Base-by-base conservation (phyloP, 2,329 filamentous ascomycete species). In the Paraconiothyrium brasiliense region DNA sequence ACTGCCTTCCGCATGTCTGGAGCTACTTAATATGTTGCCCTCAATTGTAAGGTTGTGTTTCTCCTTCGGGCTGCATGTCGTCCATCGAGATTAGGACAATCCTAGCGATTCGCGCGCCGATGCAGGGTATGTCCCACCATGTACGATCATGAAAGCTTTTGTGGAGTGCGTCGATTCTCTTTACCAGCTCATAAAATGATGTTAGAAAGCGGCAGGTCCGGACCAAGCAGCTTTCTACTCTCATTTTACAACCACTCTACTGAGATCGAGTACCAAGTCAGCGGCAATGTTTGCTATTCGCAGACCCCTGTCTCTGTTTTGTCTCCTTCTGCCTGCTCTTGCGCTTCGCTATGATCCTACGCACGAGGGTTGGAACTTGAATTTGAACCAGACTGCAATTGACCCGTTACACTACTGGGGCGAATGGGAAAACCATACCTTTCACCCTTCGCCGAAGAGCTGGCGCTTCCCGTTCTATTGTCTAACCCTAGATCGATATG, bases 381-480 rank as follows among this genome's bases (percentile, higher is more conserved):
- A 90, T 73, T 80, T 81, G 64, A 89, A 90, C 72, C 70, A 84
- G 67, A 78, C 80, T 49, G 86, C 88, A n/a, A 81, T 72, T 9
- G 74, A 83, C 54, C 86, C 87, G 2, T 76, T 85, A 41, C 82
- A 90, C 48, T 90, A 90, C 72, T 84, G 78, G 71, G 84, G 87
- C 62, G 76, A 82, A 78, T 84, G 86, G 84, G 78, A 76, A n/a
- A 77, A 82, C 63, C 85, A 87, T 70, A 76, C 71, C 4, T 89
- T 86, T 66, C 72, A 77, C 20, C 76, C 80, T 0, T 89, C 87
- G 22, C 88, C 88, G 1, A 72, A 79, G 0, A 90, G 87, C 67
- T 90, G 88, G 88, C 82, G 88, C 30, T 84, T 90, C 63, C 88
- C 88, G 0, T 86, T 89, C 70, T 90, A 90, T 72, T 88, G 86